Conservation (phyloP, 2,329 filamentous ascomycete genomes). For the Metarhizium anisopliae region DNA sequence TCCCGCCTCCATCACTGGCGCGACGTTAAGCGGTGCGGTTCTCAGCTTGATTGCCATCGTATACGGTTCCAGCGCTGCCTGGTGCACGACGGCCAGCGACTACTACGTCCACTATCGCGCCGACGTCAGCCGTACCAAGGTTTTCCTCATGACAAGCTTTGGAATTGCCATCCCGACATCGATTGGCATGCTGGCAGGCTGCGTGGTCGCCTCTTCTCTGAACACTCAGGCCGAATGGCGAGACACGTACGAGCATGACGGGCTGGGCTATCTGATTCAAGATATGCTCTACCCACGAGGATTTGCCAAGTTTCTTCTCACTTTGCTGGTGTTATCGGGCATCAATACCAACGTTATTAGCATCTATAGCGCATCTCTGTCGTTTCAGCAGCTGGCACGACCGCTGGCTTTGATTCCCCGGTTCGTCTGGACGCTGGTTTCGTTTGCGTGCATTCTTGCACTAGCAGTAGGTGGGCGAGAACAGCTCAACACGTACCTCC, state of each 20-base stretch:
- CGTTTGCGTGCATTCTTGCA: conserved; percentile 31
- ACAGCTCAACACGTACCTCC: conserved; percentile 30
- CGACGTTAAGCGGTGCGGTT: conserved; percentile 27
- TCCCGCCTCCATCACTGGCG: conserved; percentile 22
- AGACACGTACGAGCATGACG: conserved; percentile 25
- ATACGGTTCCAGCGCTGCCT: conserved; percentile 40
- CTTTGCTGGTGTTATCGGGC: conserved; percentile 26
- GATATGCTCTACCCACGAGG: conserved; percentile 32
- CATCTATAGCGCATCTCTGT: conserved; percentile 29
- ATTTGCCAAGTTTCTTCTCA: conserved; percentile 36
- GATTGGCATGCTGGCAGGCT: conserved; percentile 38
- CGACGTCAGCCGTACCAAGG: conserved; percentile 33
- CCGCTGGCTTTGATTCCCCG: conserved; percentile 28
- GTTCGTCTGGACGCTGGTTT: conserved; percentile 29
- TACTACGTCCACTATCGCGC: conserved; percentile 32
- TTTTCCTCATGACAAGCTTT: conserved; percentile 37
- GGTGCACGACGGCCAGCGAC: conserved; percentile 30
- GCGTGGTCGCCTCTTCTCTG: conserved; percentile 32
- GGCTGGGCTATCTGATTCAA: conserved; percentile 37
- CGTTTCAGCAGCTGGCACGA: conserved; percentile 29
- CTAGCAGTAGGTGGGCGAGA: conserved; percentile 29
- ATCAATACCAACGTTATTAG: conserved; percentile 28
- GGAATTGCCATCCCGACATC: conserved; percentile 39
- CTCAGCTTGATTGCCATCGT: conserved; percentile 35
- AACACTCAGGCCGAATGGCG: conserved; percentile 29